Conservation (phyloP, 441 rosid species). For the Jatropha multifida region DNA sequence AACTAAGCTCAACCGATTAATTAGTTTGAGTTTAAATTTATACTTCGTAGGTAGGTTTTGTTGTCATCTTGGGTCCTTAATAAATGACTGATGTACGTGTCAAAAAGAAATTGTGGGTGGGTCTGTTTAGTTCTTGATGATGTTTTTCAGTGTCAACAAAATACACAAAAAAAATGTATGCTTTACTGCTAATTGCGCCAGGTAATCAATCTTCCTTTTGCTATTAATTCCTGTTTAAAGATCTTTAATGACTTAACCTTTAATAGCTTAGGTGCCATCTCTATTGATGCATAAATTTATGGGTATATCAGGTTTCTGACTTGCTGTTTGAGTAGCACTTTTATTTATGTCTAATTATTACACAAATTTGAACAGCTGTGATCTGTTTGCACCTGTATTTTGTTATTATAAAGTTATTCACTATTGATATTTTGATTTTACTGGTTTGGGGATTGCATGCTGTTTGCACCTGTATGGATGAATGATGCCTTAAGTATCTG, state of each 20-base stretch:
- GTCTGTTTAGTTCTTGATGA: background rate
- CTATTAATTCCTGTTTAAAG: background rate
- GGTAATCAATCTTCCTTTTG: background rate
- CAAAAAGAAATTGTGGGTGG: background rate
- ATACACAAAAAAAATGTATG: background rate
- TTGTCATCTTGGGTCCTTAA: background rate
- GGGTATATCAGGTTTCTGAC: background rate
- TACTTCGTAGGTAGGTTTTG: background rate
- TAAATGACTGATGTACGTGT: background rate
- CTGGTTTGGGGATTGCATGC: background rate
- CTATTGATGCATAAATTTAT: slow-evolving; percentile 1
- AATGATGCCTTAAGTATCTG: background rate
- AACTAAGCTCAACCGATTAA: background rate
- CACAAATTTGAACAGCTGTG: background rate
- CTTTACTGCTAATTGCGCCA: background rate
- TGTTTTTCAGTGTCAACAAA: background rate
- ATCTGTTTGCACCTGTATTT: background rate
- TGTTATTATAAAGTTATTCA: background rate
- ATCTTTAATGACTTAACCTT: background rate
- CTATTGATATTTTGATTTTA: background rate
- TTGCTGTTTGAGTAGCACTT: background rate
- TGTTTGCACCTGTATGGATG: background rate
- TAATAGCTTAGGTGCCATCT: background rate
- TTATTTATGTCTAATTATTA: background rate
- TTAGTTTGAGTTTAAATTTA: background rate